A percentile compares a stretch with the other conserved stretches of the same genome.
phyloP scores from a whole-genome alignment of 148 eudicot genomes.

The Heliamphora exappendiculata region DNA sequence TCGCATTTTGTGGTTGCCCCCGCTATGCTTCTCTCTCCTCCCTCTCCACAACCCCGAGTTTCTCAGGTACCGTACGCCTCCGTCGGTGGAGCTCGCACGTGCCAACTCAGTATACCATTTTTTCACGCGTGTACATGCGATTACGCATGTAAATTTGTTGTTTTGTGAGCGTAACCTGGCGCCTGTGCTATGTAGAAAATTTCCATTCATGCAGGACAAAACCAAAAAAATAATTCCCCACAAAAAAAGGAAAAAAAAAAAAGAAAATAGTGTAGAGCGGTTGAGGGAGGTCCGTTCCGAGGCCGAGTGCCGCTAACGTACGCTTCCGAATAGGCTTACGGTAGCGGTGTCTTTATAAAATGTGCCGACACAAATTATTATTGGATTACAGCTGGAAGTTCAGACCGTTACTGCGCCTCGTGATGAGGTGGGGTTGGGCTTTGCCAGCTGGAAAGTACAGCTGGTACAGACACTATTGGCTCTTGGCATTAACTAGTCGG shows the following conservation, averaged over 20 bases:
- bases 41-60: not conserved
- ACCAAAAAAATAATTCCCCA: too few species aligned
- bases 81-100: conserved; percentile 21
- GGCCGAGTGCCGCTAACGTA: not conserved
- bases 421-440: not conserved
- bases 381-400: conserved; percentile 23
- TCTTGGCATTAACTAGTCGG: not conserved
- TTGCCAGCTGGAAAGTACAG: conserved; percentile 15
- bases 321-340: not conserved
- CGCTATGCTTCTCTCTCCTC: not conserved
- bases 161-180: not conserved
- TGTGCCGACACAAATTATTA: not conserved
- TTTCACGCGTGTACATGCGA: conserved; percentile 4
- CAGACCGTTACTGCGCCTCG: conserved; percentile 17
- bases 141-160: conserved; percentile 7
- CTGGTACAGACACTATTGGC: not conserved
- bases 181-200: not conserved
- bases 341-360: not conserved
- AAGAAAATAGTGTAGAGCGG: not conserved
- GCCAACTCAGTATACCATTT: not conserved
- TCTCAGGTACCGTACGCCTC: not conserved
- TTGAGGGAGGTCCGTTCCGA: too few species aligned
- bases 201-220: too few species aligned
- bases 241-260: not conserved
- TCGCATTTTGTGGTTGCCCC: not conserved